A percentile compares a stretch with the other conserved stretches of the same genome.
Evolutionary conservation across 768 basidiomycete species (phyloP).

Genomic region (Podaxis sp.): DNA sequence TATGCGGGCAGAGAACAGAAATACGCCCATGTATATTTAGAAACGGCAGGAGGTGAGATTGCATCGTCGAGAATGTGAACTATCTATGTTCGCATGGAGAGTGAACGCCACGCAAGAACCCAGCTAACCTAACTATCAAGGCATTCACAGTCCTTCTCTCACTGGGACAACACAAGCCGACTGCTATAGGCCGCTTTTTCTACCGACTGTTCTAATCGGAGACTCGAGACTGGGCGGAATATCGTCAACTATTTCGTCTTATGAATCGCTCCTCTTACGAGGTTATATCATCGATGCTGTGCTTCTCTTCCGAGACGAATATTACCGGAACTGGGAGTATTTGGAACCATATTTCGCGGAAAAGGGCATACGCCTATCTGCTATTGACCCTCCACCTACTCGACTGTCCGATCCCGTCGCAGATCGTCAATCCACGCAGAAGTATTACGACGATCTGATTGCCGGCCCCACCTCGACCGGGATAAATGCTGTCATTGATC

Average conservation of each 20-base stretch:
- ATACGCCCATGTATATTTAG: conserved; percentile 72
- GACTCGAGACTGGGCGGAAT: conserved; percentile 93
- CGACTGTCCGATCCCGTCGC: conserved; percentile 38
- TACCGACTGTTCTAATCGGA: conserved; percentile 86
- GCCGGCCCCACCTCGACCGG: conserved; percentile 33
- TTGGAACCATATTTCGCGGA: conserved; percentile 77
- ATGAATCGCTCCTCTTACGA: conserved; percentile 87
- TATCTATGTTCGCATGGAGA: conserved; percentile 9
- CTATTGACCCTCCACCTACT: conserved; percentile 61
- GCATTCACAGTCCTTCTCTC: conserved; percentile 88
- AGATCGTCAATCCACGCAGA: conserved; percentile 55
- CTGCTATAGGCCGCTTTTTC: conserved; percentile 80
- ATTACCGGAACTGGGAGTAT: conserved; percentile 88
- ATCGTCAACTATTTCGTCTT: conserved; percentile 86
- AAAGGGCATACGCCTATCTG: conserved; percentile 54
- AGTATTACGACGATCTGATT: conserved; percentile 67
- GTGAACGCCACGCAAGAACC: conserved; percentile 6
- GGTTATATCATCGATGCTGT: conserved; percentile 88
- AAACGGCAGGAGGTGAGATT: conserved; percentile 90
- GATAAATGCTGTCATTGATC: conserved; percentile 47
- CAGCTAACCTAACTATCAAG: conserved; percentile 35
- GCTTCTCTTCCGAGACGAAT: conserved; percentile 79
- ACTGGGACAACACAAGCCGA: conserved; percentile 85
- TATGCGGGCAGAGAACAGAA: conserved; percentile 39
- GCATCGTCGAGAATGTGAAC: conserved; percentile 13